Evolutionary conservation across 2,329 filamentous ascomycete species (phyloP).

Genomic region (Apiospora koreana): DNA sequence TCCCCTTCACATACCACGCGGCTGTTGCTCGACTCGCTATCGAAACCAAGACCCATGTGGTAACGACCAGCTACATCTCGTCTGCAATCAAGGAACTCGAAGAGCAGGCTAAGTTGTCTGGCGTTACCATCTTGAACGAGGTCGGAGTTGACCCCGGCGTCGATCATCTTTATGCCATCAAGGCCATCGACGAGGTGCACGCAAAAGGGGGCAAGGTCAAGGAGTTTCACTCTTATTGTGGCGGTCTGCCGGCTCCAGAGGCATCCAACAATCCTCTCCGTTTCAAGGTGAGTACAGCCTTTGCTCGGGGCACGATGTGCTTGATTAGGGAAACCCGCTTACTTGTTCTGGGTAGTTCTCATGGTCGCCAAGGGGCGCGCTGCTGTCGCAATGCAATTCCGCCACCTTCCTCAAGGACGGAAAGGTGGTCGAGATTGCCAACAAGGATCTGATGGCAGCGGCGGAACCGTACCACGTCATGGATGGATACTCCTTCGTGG

Average conservation of each 20-base stretch:
- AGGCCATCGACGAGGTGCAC: conserved; percentile 68
- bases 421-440: conserved; percentile 43
- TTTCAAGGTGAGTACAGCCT: background rate
- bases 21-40: conserved; percentile 69
- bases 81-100: conserved; percentile 70
- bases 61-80: conserved; percentile 75
- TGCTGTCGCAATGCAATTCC: conserved; percentile 66
- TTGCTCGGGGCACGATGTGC: too few species aligned
- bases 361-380: conserved; percentile 64
- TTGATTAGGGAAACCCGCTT: too few species aligned
- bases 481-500: conserved; percentile 61
- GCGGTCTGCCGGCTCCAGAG: conserved; percentile 59
- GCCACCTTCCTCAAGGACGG: conserved; percentile 67
- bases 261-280: background rate
- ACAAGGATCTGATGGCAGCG: conserved; percentile 60
- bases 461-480: conserved; percentile 68
- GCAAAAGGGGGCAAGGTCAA: conserved; percentile 60
- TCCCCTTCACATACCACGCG: conserved; percentile 27
- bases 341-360: conserved; percentile 58
- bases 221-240: conserved; percentile 68
- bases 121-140: conserved; percentile 75
- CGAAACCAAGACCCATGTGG: conserved; percentile 69
- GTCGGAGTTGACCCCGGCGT: conserved; percentile 64
- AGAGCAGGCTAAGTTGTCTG: conserved; percentile 60
- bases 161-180: conserved; percentile 62